Evolutionary conservation across 2,329 filamentous ascomycete genomes (phyloP), one percentile per base, ranked within the genome.

Genomic region (Aspergillus awamori): DNA sequence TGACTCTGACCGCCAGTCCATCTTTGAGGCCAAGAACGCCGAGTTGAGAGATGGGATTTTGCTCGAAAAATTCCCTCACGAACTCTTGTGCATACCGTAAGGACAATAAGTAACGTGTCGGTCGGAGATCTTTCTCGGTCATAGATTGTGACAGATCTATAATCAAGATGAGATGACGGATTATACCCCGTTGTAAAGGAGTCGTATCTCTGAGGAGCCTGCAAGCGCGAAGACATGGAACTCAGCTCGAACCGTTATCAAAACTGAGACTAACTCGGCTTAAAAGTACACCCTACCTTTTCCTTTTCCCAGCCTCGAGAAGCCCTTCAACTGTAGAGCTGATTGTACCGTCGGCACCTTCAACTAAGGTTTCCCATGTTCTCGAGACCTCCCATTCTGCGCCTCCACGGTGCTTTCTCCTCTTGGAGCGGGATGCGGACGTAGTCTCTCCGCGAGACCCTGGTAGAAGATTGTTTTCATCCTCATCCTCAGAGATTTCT

Each of bases 11-110:
- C 2, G 93, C 93, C 15, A 98, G 83, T 15, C 95, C 95, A 74
- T 98, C 95, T 63, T 91, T 87, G 91, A 98, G 97, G 54, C 91
- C 94, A 41, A 99, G 82, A 30, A 99, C 89, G 24, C 91, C 93
- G 59, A 99, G 86, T 78, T 99, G 95, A 8, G 93, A 96, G 67
- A 99, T 98, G 10, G 95, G 95, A 71, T 99, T 99, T 78, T 99
- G 95, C 78, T 98, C 95, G 74, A 98, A 99, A 79, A 92, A 99
- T 76, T 97, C 94, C 61, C 89, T 86, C 53, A 98, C 90, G 76
- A 98, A 99, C 60, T 93, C 89, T 65, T 89, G 86, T 15, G 93
- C 90, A 77, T 93, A 96, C 65, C 88, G 88, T 71, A 97, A 84
- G 56, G 89, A 90, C 33, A 97, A 85, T 39, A 93, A 85, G 77